Base-by-base conservation (phyloP, 129 eudicot genomes). In the sunflower (Helianthus annuus) region DNA sequence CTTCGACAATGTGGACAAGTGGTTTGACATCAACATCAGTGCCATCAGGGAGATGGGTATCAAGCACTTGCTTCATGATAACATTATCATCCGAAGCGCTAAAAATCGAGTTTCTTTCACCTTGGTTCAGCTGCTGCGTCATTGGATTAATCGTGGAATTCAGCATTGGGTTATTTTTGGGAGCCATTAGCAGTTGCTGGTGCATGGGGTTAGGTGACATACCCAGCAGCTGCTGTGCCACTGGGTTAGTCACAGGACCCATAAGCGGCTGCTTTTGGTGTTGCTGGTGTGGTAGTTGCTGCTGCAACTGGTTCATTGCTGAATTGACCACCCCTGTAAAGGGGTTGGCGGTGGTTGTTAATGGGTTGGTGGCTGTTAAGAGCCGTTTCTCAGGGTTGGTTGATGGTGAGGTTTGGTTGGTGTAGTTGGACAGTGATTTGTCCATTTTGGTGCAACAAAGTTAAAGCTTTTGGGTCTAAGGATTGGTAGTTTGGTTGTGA, bases 361-460 rank as follows among this genome's bases (percentile, higher is more conserved):
- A 36, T 61, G 73, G 70, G 42, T 29, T 49, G 54, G 32, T 57
- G n/a, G 63, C 24, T 19, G 71, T 48, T 70, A 78, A 42, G 61
- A 78, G 81, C 13, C 77, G 44, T 42, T 70, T 70, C 0, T 78
- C 81, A 22, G 81, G 60, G 81, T 78, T 70, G 5, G 71, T 51
- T 62, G 81, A 51, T 69, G 75, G 70, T 39, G 44, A 69, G 70
- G 22, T 38, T 22, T 76, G 56, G 68, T 7, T 69, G 64, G 70
- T 77, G 81, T 69, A 72, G 12, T 17, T 77, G 71, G 81, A 61
- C 32, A 72, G 57, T 55, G 60, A 17, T 72, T 69, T 71, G 73
- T 71, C 55, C 68, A 63, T 75, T 38, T 60, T 58, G 38, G 0
- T 24, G 3, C 2, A 57, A 58, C 2, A 3, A 11, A 24, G 15